Base-by-base conservation (phyloP, 192 early-diverging fungal species). In the Jimgerdemannia lactiflua region DNA sequence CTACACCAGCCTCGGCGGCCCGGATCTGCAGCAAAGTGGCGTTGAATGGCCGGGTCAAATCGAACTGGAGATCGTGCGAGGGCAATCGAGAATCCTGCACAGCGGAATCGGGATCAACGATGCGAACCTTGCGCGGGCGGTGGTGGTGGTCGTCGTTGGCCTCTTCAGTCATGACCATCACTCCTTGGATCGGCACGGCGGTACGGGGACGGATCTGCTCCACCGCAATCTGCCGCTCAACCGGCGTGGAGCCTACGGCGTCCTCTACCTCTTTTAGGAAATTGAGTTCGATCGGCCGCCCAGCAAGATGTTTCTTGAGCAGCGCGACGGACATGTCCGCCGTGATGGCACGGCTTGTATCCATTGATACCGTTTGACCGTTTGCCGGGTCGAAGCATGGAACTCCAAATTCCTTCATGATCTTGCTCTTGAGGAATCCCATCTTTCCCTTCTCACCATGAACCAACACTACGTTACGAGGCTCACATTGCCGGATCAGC, bases 371-470 rank as follows among this genome's bases (percentile, higher is more conserved):
- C 4, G 91, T 86, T 43, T 86, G 87, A 3, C 96, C 96, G 78
- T 99, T 99, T 3, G 95, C 92, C 1, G 97, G 97, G 78, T 94
- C 88, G 76, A 90, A 95, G 79, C 91, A 94, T 42, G 91, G 92
- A 18, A 95, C 91, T 19, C 91, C 89, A 75, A 94, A 89, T 79
- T 99, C 96, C 18, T 86, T 83, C 82, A 91, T 87, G 74, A 99
- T 92, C 65, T 94, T 90, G 54, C 88, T 85, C 76, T 94, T 93
- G 43, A 99, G 77, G 65, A 89, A 90, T 42, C 86, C 88, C 97
- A 99, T 98, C 43, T 95, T 91, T 40, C 83, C 82, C 80, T 92
- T 94, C 79, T 99, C 97, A 4, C 98, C 98, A 71, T 99, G 98
- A 0, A 99, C 97, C 8, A 99, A 80, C 20, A 99, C 92, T 2